Conservation (phyloP, 345 rosid genomes). For the Brassica carinata region DNA sequence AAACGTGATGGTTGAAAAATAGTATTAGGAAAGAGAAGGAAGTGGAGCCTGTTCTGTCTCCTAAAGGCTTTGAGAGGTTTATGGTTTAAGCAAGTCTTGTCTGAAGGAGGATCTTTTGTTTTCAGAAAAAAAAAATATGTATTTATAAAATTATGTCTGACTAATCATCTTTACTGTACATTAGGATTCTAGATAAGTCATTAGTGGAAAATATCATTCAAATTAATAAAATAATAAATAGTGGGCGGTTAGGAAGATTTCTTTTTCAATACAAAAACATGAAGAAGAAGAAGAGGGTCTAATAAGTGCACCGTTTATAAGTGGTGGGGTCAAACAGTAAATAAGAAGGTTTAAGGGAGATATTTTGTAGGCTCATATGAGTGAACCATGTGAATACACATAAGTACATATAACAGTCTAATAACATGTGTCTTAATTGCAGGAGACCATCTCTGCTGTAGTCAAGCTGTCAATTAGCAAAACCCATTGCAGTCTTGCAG, state of each 20-base stretch:
- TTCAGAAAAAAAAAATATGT: not conserved
- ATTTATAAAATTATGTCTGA: constrained; percentile 13
- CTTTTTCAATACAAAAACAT: not conserved
- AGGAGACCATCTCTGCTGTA: constrained; percentile 42
- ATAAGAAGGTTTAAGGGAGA: constrained; percentile 16
- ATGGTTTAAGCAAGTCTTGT: constrained; percentile 44
- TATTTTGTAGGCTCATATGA: constrained; percentile 37
- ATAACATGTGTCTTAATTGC: constrained; percentile 21
- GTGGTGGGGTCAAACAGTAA: constrained; percentile 30
- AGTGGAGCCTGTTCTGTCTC: constrained; percentile 8
- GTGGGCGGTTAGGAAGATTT: constrained; percentile 8
- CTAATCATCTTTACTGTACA: not conserved
- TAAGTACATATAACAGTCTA: constrained; percentile 25
- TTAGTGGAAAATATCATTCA: constrained; percentile 12
- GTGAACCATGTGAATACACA: constrained; percentile 16
- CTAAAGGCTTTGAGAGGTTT: constrained; percentile 30
- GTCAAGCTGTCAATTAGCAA: constrained; percentile 31
- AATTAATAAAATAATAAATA: constrained; percentile 21
- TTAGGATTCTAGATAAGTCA: constrained; percentile 28
- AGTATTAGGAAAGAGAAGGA: not conserved
- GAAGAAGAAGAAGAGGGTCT: not conserved
- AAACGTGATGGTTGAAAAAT: not conserved
- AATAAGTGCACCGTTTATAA: not conserved
- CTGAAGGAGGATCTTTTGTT: constrained; percentile 3
- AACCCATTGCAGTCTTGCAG: not conserved